Evolutionary conservation across 2,329 filamentous ascomycete genomes (phyloP), one percentile per base, ranked within the genome.

Genomic region (Aspergillus piperis): DNA sequence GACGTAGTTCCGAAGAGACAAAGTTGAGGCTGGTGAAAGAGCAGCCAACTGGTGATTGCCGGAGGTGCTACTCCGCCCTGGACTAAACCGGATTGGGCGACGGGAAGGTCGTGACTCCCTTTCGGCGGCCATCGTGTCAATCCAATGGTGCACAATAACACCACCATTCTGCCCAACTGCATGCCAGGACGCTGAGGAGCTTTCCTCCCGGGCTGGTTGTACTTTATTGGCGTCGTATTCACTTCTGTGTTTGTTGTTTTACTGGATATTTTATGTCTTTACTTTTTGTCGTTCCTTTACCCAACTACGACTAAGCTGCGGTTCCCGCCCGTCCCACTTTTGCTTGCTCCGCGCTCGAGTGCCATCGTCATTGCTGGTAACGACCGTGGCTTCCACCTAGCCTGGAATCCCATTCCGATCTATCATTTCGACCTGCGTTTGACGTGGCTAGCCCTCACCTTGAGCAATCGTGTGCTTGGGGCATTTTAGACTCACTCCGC

Each of bases 291-390:
- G 52, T 64, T 66, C 66, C 60, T 67, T 68, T 65, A 47, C 41
- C 50, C 41, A 57, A 39, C 38, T 39, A 48, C 56, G 44, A 59
- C 59, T 56, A 50, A 63, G 56, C 57, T 59, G 54, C 52, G 59
- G 62, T 62, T 63, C 57, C 62, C 64, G 62, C 62, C 62, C 65
- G 61, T 66, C 62, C 65, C 59, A 68, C 66, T 54, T 58, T 50
- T 52, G 56, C 53, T 56, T 58, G 61, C 55, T 57, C 25, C 51
- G 52, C 57, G 47, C 60, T 48, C 54, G 47, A 54, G 39, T 62
- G 30, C 52, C 48, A 44, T 52, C 57, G 51, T 58, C 58, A 63
- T 58, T 53, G 47, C 27, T 44, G 23, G 47, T 25, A 30, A 51
- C 52, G 42, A 52, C 50, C 30, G 57, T n/a, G 44, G 50, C 52